Evolutionary conservation across 2,329 filamentous ascomycete species (phyloP), one percentile per base, ranked within the genome.

Genomic region (Aureobasidium pullulans): DNA sequence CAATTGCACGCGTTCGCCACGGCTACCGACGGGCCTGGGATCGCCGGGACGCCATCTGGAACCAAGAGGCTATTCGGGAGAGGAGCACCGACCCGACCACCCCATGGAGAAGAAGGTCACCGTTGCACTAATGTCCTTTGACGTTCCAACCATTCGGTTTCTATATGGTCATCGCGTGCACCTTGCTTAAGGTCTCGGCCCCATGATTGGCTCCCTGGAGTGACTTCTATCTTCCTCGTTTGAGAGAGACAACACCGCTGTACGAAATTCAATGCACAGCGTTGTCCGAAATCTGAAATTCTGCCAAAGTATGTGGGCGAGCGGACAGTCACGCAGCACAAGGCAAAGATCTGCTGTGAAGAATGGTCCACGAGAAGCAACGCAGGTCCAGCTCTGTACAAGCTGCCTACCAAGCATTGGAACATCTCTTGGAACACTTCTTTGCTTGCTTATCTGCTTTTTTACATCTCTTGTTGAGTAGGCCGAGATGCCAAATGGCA

Each of bases 31-130:
- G 52, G 37, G 40, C 31, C 52, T 56, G 31, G 7, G 29, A 36
- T n/a, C 52, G 40, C 39, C 40, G 29, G 40, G 10, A 56, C 52
- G 40, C 39, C 52, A 56, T 56, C 52, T 56, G 31, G 52, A 56
- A 19, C 40, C 29, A n/a, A 29, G 39, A 56, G 52, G 34, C 52
- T 44, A 2, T 28, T 10, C 10, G 3, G n/a, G 16, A 9, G 31
- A 4, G n/a, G 29, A 23, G 39, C 40, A 46, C 52, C 13, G 40
- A 40, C 31, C 40, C 23, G n/a, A 40, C 13, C 5, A 48, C 42
- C 42, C 42, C 53, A 57, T 48, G 43, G 53, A 57, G 53, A 57
- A 57, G 53, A 11, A 31, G 11, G 16, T 48, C 8, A 8, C 42
- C 32, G 53, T 57, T 48, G 34, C 42, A 23, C 53, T 57, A 57